A percentile compares a stretch with the other conserved stretches of the same genome.
phyloP scores from a whole-genome alignment of 139 green algal species.

The Micractinium sp. region DNA sequence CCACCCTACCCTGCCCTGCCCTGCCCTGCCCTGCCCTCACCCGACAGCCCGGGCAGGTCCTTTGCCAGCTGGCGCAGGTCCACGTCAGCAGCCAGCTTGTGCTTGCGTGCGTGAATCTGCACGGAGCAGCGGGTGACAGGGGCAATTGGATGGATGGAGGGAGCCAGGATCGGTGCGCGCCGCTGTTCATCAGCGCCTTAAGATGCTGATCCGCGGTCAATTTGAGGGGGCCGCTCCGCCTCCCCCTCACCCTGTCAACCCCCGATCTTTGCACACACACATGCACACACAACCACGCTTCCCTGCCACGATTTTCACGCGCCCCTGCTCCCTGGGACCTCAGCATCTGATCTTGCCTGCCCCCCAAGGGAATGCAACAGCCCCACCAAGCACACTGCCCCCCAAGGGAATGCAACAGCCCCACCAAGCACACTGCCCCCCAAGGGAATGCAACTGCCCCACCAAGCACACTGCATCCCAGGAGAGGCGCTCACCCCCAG shows the following conservation, averaged over 20 bases:
- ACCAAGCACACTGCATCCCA: neutral
- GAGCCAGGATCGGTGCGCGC: constrained; percentile 77
- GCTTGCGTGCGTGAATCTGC: constrained; percentile 64
- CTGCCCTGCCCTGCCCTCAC: too few species aligned
- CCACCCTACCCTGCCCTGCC: too few species aligned
- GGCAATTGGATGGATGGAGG: neutral
- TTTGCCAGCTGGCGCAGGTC: constrained; percentile 91
- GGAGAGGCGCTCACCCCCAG: constrained; percentile 60
- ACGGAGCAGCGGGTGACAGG: neutral
- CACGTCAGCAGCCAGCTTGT: constrained; percentile 71
- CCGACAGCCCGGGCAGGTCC: constrained; percentile 88
- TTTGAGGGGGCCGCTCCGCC: too few species aligned
- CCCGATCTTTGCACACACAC: too few species aligned
- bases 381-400: too few species aligned
- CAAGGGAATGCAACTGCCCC: neutral
- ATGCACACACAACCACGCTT: too few species aligned
- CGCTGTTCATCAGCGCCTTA: constrained; percentile 77
- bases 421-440: neutral
- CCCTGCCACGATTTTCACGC: too few species aligned
- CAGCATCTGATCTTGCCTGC: too few species aligned
- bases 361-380: too few species aligned
- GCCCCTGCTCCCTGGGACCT: too few species aligned
- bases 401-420: too few species aligned
- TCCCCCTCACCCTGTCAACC: too few species aligned
- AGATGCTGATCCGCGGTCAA: constrained; percentile 92